A percentile compares a stretch with the other conserved stretches of the same genome.
Evolutionary conservation across 2,329 filamentous ascomycete genomes (phyloP).

Genomic region (Talaromyces sp.): DNA sequence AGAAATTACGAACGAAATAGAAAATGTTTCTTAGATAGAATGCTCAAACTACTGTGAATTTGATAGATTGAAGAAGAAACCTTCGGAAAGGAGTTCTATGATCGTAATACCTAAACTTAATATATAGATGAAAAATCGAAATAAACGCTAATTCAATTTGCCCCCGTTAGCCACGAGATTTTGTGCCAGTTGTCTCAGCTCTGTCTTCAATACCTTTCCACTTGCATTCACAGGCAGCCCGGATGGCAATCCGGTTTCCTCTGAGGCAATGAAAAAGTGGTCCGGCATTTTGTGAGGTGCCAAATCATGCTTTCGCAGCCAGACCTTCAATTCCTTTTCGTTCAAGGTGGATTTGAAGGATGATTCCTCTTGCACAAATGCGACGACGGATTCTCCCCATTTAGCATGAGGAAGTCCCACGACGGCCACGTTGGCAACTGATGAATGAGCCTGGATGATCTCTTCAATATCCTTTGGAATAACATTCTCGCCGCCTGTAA

Average conservation of each 20-base stretch:
- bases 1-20: no score
- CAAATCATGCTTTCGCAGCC: not conserved
- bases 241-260: not conserved
- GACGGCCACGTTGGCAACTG: not conserved
- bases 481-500: not conserved
- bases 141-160: no score
- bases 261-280: not conserved
- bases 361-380: not conserved
- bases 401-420: not conserved
- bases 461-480: not conserved
- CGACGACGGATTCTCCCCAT: not conserved
- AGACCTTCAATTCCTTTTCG: not conserved
- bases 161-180: no score
- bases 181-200: not conserved
- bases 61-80: no score
- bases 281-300: slow-evolving; percentile 4
- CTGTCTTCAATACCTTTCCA: slow-evolving; percentile 1
- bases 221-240: not conserved
- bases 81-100: no score
- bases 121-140: no score
- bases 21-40: no score
- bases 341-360: not conserved
- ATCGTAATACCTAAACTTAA: no score
- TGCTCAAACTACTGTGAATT: no score
- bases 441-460: not conserved